Evolutionary conservation across 495 filamentous ascomycete genomes (phyloP).

Genomic region (Echria macrotheca): DNA sequence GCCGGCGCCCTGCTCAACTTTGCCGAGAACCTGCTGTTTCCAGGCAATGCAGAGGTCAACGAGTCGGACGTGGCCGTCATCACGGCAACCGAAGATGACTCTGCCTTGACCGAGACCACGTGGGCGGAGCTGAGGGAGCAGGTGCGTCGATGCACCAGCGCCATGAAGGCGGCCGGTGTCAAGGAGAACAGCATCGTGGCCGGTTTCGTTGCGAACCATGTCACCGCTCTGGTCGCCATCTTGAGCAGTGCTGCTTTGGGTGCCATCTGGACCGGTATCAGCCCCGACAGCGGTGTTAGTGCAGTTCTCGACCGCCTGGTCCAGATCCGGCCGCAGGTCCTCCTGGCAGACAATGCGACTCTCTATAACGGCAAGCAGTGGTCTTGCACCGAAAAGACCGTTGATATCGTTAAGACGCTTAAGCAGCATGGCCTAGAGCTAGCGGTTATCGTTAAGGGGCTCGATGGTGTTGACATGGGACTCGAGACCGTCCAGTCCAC

Average conservation of each 20-base stretch:
- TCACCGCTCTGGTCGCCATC: constrained; percentile 79
- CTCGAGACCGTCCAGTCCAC: constrained; percentile 39
- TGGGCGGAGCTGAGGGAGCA: constrained; percentile 77
- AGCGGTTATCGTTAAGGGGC: constrained; percentile 66
- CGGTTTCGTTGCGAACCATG: constrained; percentile 84
- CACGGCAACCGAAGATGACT: constrained; percentile 62
- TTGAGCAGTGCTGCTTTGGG: constrained; percentile 73
- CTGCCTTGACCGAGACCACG: constrained; percentile 58
- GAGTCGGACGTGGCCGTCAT: constrained; percentile 64
- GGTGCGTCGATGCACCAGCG: constrained; percentile 66
- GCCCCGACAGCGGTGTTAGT: constrained; percentile 70
- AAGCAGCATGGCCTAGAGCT: constrained; percentile 52
- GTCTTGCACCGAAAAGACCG: constrained; percentile 62
- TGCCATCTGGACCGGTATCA: constrained; percentile 87
- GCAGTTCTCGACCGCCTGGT: constrained; percentile 72
- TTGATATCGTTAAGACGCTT: constrained; percentile 61
- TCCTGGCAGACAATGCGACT: constrained; percentile 83
- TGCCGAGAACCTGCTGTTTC: constrained; percentile 86
- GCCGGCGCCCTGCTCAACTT: constrained; percentile 75
- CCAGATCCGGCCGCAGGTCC: constrained; percentile 73
- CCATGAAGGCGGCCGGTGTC: constrained; percentile 60
- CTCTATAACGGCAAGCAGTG: constrained; percentile 86
- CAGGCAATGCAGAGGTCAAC: constrained; percentile 41
- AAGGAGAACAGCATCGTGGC: constrained; percentile 67
- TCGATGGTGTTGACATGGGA: constrained; percentile 44